Evolutionary conservation across 1,139 yeast species (phyloP).

Genomic region (Hyphopichia fennica): DNA sequence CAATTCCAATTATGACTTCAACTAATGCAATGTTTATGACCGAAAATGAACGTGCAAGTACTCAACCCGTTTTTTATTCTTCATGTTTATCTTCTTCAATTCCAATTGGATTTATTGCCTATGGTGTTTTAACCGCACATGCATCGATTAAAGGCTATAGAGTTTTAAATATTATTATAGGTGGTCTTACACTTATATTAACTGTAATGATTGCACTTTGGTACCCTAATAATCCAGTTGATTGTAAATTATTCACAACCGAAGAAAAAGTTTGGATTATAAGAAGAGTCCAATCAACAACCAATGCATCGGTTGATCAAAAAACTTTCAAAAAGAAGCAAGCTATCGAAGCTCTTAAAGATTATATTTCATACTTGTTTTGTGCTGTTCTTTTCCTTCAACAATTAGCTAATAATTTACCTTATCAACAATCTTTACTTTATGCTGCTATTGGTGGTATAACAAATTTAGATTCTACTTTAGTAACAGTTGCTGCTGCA

Average conservation of each 20-base stretch:
- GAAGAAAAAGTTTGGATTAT: constrained; percentile 47
- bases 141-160: constrained; percentile 33
- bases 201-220: constrained; percentile 25
- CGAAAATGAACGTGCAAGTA: constrained; percentile 36
- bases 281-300: constrained; percentile 38
- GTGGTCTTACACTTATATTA: constrained; percentile 37
- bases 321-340: constrained; percentile 44
- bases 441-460: constrained; percentile 43
- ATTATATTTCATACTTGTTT: constrained; percentile 49
- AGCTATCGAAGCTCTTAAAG: constrained; percentile 43
- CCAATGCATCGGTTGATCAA: constrained; percentile 45
- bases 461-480: constrained; percentile 43
- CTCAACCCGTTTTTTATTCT: constrained; percentile 44
- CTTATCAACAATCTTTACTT: constrained; percentile 47
- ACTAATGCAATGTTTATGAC: constrained; percentile 48
- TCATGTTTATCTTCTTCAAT: constrained; percentile 45
- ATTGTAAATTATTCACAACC: constrained; percentile 31
- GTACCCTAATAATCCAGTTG: constrained; percentile 48
- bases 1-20: constrained; percentile 36
- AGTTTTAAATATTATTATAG: constrained; percentile 42
- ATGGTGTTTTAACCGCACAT: constrained; percentile 34
- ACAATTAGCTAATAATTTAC: constrained; percentile 47
- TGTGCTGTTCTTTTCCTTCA: constrained; percentile 36
- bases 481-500: constrained; percentile 54
- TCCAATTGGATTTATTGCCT: constrained; percentile 47